Evolutionary conservation across 2,329 filamentous ascomycete genomes (phyloP), one percentile per base, ranked within the genome.

Genomic region (Penicillium rolfsii): DNA sequence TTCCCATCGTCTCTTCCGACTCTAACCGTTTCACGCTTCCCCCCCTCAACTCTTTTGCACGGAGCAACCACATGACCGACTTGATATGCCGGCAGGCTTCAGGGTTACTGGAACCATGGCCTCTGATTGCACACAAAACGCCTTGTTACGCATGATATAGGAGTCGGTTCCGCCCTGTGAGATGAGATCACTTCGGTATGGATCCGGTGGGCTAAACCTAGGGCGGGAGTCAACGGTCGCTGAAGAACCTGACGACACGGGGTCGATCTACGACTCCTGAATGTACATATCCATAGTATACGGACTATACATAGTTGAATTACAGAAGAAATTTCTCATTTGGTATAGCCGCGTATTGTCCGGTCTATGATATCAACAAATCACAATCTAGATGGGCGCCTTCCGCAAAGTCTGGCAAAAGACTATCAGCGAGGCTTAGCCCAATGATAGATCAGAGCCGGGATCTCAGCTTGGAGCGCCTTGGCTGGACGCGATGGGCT

Each of bases 391-490:
- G 63, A 57, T 61, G 64, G 64, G 67, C 70, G 68, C 70, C 70
- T 71, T 71, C 66, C 59, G 63, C 69, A 73, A 74, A 74, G 67
- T 73, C 70, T 73, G 64, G 67, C 70, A 64, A 74, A 67, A 66
- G 68, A 67, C 62, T 69, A 60, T 69, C 70, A 64, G 67, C 69
- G 60, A 68, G 70, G 67, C 64, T 68, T 70, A 70, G 73, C 72
- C 76, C 76, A 78, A 78, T 78, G 56, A 71, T 62, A 66, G 73
- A 72, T 75, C 73, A 62, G 61, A 77, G 63, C 74, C 72, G 72
- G 74, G 70, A 72, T 76, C 65, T 75, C 70, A 72, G 70, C 73
- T 67, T 55, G 45, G 52, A 64, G 66, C 58, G 65, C 64, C 63
- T 58, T 64, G 69, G 66, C 67, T 68, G 69, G 72, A 61, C 69